Base-by-base conservation (phyloP, 352 stramenopile species). In the Hyaloperonospora brassicae region DNA sequence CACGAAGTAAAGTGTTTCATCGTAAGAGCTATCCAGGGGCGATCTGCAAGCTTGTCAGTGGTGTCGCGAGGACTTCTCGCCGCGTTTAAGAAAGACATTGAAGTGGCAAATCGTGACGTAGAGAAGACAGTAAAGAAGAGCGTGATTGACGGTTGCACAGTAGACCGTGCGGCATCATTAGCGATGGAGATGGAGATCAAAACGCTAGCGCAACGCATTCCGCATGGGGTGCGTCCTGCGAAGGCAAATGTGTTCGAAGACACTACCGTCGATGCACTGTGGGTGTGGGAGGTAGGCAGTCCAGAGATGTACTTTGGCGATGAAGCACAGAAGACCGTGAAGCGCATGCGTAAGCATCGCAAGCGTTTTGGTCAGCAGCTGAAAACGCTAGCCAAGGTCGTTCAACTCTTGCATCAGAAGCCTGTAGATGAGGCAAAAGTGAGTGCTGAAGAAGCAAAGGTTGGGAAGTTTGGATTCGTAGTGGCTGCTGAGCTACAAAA, bases 121-220 rank as follows among this genome's bases (percentile, higher is more conserved):
- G 50, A 51, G 11, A 31, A 31, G 27, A 38, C 41, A 6, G 13
- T 39, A 2, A 52, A 57, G 7, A 57, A 59, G 34, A 36, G 25
- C 34, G 51, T 14, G 11, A n/a, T 7, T 17, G 52, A 64, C 6
- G 56, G 49, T 5, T 13, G 42, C 9, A 47, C 56, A 2, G 39
- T 66, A 14, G 59, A 68, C 10, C 61, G 44, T 0, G 41, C 65
- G 4, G 46, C 60, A 13, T 43, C 35, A 30, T 47, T 87, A 17
- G 62, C 59, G 23, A 41, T 94, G 46, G 79, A 94, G 55, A 91
- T 92, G 84, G 84, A 89, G 48, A 87, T 95, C 49, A 95, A 95
- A 60, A 87, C 87, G 68, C 64, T 95, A 10, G 84, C 84, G 25
- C 80, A 95, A 61, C 79, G 84, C 9, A 83, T 64, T 9, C 59